A percentile compares a stretch with the other conserved stretches of the same genome.
These are phyloP conservation scores for Microstroma glucosiphilum DNA, from an alignment of 1,284 basidiomycete genomes.

Conservation along the genomic window DNA sequence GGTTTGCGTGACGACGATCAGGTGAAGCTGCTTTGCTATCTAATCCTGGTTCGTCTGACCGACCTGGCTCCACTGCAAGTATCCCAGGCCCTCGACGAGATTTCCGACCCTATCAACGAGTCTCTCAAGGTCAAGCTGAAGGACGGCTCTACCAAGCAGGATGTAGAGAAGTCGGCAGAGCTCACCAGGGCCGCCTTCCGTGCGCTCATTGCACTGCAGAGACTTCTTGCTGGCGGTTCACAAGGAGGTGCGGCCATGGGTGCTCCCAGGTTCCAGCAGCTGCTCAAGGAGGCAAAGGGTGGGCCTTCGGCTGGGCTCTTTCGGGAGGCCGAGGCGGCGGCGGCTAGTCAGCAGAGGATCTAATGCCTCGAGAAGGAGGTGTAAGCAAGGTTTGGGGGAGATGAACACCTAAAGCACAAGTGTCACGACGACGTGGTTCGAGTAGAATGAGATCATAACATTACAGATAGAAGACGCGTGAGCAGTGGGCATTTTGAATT, in stretches of 20 bases:
- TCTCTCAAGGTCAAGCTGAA: constrained; percentile 66
- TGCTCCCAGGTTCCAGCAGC: constrained; percentile 14
- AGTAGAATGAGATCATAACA: too few species aligned
- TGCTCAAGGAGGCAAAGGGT: constrained; percentile 15
- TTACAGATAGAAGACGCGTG: too few species aligned
- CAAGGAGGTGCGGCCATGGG: too few species aligned
- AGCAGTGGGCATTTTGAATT: too few species aligned
- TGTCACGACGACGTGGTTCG: too few species aligned
- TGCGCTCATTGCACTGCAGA: constrained; percentile 69
- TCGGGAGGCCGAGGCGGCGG: constrained; percentile 10
- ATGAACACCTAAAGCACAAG: too few species aligned
- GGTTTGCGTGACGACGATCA: constrained; percentile 89
- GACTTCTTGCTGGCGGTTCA: constrained; percentile 3
- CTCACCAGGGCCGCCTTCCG: constrained; percentile 79
- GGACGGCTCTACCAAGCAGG: constrained; percentile 88
- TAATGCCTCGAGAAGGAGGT: background rate
- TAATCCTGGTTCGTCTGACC: constrained; percentile 85
- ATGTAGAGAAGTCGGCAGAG: constrained; percentile 86
- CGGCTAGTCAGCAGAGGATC: constrained; percentile 1
- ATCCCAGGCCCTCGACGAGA: constrained; percentile 67
- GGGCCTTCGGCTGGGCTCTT: constrained; percentile 8
- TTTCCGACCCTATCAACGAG: constrained; percentile 70
- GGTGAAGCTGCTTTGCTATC: constrained; percentile 91
- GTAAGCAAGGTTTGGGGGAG: too few species aligned
- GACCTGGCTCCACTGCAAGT: constrained; percentile 76